These are phyloP conservation scores for Colletotrichum godetiae DNA, from an alignment of 2,329 filamentous ascomycete species.

Conservation along the genomic window DNA sequence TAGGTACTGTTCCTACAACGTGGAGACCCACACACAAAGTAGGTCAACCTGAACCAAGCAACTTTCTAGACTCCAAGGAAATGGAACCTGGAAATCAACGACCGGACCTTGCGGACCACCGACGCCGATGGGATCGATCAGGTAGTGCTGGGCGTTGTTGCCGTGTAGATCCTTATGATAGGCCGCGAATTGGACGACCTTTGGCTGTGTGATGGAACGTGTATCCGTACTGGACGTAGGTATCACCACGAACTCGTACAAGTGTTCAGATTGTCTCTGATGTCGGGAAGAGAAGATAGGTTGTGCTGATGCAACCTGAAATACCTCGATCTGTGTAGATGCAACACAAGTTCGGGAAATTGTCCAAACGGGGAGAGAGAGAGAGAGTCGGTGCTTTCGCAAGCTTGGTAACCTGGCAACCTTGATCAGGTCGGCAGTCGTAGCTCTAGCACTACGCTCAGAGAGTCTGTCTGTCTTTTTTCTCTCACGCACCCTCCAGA, in stretches of 20 bases:
- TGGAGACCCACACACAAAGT: neutral
- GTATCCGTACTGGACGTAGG: neutral
- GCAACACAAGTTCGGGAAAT: neutral
- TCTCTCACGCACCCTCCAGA: neutral
- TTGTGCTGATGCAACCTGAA: neutral
- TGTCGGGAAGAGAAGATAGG: neutral
- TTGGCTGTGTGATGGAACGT: neutral
- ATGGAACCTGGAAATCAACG: neutral
- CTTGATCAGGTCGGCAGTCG: neutral
- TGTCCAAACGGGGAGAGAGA: slow-evolving; percentile 1
- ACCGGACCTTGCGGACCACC: slow-evolving; percentile 17
- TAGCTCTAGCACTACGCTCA: neutral
- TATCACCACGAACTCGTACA: neutral
- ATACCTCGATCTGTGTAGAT: neutral
- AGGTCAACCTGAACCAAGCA: neutral
- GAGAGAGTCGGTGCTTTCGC: slow-evolving; percentile 14
- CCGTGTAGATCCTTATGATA: neutral
- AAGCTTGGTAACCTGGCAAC: neutral
- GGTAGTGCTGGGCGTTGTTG: neutral
- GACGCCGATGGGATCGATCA: neutral
- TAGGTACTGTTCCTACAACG: neutral
- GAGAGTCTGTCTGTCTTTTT: neutral
- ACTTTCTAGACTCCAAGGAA: neutral
- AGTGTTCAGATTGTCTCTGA: neutral
- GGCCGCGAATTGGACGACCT: neutral